phyloP scores from a whole-genome alignment of 2,329 filamentous ascomycete species.

The Daldinia sp. region DNA sequence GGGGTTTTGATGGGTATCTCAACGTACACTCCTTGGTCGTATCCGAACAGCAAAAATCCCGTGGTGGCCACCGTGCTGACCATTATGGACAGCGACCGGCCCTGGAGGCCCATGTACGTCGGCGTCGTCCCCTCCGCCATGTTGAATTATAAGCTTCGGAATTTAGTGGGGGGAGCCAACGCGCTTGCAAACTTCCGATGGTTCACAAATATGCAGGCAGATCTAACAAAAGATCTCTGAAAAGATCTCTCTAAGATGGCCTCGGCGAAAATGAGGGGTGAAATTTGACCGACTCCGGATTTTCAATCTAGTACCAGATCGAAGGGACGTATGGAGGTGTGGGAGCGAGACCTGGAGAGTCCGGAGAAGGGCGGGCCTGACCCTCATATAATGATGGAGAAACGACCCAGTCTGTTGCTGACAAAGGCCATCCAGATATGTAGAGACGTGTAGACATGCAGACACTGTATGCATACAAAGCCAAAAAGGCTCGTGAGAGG shows the following conservation, averaged over 20 bases:
- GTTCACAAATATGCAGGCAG: constrained; percentile 9
- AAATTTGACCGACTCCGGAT: constrained; percentile 36
- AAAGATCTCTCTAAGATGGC: constrained; percentile 8
- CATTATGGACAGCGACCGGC: constrained; percentile 66
- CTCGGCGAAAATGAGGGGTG: constrained; percentile 26
- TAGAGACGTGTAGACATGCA: not conserved
- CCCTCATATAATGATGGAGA: constrained; percentile 42
- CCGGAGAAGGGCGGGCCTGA: constrained; percentile 40
- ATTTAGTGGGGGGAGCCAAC: constrained; percentile 22
- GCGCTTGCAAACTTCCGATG: constrained; percentile 10
- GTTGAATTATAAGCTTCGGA: constrained; percentile 24
- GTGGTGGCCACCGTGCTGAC: constrained; percentile 74
- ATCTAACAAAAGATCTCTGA: constrained; percentile 4
- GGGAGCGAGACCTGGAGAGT: constrained; percentile 37
- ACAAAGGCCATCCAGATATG: constrained; percentile 17
- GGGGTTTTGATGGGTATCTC: not conserved
- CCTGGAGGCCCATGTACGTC: constrained; percentile 69
- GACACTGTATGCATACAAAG: constrained; percentile 9
- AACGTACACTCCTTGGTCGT: constrained; percentile 51
- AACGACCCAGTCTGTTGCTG: constrained; percentile 26
- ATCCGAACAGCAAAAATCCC: constrained; percentile 70
- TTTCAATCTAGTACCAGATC: constrained; percentile 39
- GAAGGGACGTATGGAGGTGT: constrained; percentile 31
- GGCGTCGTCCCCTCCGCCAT: constrained; percentile 63
- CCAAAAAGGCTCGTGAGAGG: constrained; percentile 26